Evolutionary conservation across 345 rosid genomes (phyloP).

Genomic region (Mallotus nudiflorus): DNA sequence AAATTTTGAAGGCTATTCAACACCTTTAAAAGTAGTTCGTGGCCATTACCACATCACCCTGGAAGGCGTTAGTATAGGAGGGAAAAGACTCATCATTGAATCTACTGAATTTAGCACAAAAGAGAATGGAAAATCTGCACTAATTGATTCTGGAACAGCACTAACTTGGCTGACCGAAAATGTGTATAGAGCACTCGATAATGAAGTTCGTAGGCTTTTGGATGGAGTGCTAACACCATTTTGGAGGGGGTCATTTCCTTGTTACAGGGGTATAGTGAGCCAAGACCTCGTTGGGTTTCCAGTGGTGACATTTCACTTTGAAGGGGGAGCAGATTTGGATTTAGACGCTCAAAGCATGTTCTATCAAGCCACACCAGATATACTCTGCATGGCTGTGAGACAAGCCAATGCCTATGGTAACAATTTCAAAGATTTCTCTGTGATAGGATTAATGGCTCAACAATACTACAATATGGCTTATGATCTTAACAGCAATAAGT

Average conservation of each 20-base stretch:
- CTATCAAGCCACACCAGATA: conserved; percentile 30
- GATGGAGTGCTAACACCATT: conserved; percentile 27
- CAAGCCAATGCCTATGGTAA: conserved; percentile 7
- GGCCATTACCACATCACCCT: conserved; percentile 43
- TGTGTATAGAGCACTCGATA: conserved; percentile 35
- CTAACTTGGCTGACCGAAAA: conserved; percentile 42
- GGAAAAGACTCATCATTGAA: conserved; percentile 39
- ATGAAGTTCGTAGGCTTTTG: conserved; percentile 30
- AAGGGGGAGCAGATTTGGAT: conserved; percentile 52
- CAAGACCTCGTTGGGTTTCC: conserved; percentile 58
- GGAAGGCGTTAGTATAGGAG: conserved; percentile 54
- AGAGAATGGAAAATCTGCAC: conserved; percentile 29
- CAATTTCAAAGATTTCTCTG: background rate
- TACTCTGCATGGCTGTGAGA: conserved; percentile 50
- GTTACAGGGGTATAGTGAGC: conserved; percentile 38
- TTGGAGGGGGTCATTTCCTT: conserved; percentile 16
- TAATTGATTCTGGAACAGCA: conserved; percentile 51
- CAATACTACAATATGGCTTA: conserved; percentile 43
- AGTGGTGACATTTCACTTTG: conserved; percentile 43
- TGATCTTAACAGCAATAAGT: conserved; percentile 26
- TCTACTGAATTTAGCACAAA: conserved; percentile 28
- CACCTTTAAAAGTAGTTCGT: conserved; percentile 38
- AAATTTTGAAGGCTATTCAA: conserved; percentile 45
- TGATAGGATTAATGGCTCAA: conserved; percentile 49
- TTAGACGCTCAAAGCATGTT: conserved; percentile 51